These are phyloP conservation scores for Pharus latifolius DNA, from an alignment of 176 grass and related monocot species.

Conservation along the genomic window DNA sequence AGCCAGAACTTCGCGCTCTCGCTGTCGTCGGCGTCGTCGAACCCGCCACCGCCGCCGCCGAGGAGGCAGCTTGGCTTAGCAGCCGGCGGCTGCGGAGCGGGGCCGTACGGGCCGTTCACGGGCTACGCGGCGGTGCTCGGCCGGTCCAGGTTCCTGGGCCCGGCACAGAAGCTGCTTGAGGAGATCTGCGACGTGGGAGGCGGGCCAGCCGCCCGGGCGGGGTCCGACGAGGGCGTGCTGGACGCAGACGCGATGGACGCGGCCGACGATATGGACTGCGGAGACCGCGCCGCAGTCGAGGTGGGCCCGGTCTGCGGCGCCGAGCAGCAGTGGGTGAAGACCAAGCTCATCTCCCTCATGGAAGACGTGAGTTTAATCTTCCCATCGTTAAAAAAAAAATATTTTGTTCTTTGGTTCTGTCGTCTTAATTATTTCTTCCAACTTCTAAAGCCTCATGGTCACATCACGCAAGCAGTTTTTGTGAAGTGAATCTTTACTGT, in stretches of 20 bases:
- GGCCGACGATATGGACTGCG: conserved; percentile 28
- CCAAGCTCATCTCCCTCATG: conserved; percentile 76
- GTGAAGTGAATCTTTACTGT: conserved; percentile 24
- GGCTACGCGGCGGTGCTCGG: conserved; percentile 76
- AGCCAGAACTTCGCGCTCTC: conserved; percentile 58
- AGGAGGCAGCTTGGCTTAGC: conserved; percentile 20
- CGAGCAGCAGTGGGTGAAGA: conserved; percentile 96
- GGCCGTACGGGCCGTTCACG: conserved; percentile 81
- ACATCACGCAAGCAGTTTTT: conserved; percentile 25
- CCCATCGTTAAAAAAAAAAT: neutral
- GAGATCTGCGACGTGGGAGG: conserved; percentile 81
- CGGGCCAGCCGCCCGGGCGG: neutral
- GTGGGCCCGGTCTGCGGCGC: conserved; percentile 26
- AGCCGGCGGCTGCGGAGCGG: neutral
- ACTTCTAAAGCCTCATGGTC: conserved; percentile 43
- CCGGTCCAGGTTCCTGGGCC: conserved; percentile 73
- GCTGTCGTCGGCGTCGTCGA: conserved; percentile 43
- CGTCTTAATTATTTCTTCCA: conserved; percentile 27
- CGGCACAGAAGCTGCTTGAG: conserved; percentile 78
- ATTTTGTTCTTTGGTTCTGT: neutral
- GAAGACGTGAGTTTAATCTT: conserved; percentile 76
- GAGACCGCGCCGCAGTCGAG: conserved; percentile 27
- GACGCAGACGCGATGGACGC: conserved; percentile 33
- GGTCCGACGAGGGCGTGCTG: conserved; percentile 22
- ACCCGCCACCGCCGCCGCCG: conserved; percentile 24